These are phyloP conservation scores for Bothriochloa decipiens DNA, from an alignment of 176 grass and related monocot genomes.

Conservation along the genomic window DNA sequence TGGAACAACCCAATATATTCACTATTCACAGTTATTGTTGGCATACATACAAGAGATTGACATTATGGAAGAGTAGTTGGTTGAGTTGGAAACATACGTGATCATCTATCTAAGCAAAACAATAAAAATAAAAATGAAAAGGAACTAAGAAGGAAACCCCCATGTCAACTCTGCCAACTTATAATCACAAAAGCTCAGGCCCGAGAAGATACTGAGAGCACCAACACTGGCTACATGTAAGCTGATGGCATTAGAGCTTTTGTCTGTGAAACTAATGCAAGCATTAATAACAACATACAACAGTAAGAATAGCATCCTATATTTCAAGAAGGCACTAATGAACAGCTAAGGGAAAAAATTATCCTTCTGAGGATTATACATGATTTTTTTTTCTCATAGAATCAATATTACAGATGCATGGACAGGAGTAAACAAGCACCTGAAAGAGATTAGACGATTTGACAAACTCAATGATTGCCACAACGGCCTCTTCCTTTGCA, in stretches of 20 bases:
- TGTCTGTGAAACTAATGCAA: background rate
- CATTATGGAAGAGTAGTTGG: background rate
- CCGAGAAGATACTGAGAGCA: no score
- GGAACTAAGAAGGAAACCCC: background rate
- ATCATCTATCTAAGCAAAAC: background rate
- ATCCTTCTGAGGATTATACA: background rate
- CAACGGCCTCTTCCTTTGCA: conserved; percentile 76
- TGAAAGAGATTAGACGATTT: conserved; percentile 72
- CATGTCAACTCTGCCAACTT: background rate
- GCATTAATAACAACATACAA: background rate
- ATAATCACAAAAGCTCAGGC: background rate
- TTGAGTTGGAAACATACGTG: background rate
- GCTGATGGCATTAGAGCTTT: background rate
- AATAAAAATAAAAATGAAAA: background rate
- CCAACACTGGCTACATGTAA: no score
- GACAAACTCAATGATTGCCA: conserved; percentile 77
- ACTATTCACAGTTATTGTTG: background rate
- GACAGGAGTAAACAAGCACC: conserved; percentile 41
- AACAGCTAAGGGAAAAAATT: background rate
- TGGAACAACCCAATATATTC: background rate
- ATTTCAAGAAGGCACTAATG: background rate
- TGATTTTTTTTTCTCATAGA: no score
- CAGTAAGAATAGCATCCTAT: background rate
- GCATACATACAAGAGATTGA: background rate
- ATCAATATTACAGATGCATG: background rate